Base-by-base conservation (phyloP, 441 rosid genomes). In the Mallotus repandus region DNA sequence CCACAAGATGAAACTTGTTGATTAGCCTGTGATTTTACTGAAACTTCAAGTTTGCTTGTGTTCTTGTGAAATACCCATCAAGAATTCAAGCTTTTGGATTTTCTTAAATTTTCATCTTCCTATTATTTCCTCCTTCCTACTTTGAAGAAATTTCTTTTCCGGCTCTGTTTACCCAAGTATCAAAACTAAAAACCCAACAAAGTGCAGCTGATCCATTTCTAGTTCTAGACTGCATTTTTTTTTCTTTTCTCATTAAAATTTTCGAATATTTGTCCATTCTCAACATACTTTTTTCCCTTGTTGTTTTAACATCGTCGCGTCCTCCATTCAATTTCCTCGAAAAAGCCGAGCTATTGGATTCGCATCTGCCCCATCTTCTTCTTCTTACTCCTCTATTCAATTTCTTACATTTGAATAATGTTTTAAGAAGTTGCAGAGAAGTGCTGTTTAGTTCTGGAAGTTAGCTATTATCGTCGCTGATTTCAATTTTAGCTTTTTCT, bases 311-410 rank as follows among this genome's bases (percentile, higher is more conserved):
- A 29, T 29, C 32, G 32, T 29, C 32, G 19, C 45, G 7, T 63
- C 10, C 67, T 56, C 59, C 10, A 45, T 52, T 77, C 59, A 14
- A 46, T 15, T 22, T 15, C 18, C 0, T 45, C 32, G 41, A 73
- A 38, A 74, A 67, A 35, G 61, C 65, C n/a, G 10, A 55, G 48
- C 74, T 64, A 45, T 66, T 69, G 1, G 68, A 55, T 74, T 54
- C 52, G 41, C 29, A 69, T 69, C 57, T 71, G 13, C 32, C 29
- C 29, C 29, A 25, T 25, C 29, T 25, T 25, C 29, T 25, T 25
- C 12, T 29, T 6, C 14, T n/a, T 21, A 38, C 4, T 35, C 41
- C 2, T 16, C 15, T 45, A 32, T 58, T 10, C 1, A 38, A 3
- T 14, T 12, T 3, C 0, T 49, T 19, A 38, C 41, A 38, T 38